Percentiles rank a stretch among this genome's conserved stretches.
phyloP scores from a whole-genome alignment of 192 early-diverging fungal species.

The Linnemannia exigua region DNA sequence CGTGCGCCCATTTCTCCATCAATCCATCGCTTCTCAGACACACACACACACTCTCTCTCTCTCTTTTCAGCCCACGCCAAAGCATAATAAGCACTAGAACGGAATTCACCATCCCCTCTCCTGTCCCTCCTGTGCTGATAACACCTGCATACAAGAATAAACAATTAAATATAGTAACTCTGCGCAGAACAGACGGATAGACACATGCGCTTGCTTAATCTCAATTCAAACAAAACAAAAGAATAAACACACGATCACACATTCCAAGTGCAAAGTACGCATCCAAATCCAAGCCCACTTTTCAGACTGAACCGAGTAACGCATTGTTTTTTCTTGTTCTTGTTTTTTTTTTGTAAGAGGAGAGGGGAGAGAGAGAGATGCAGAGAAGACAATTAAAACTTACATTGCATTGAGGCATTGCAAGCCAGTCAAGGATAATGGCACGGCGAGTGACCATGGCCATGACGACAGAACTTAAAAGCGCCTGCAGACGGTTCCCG shows the following conservation, averaged over 20 bases:
- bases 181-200: not conserved
- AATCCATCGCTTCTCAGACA: too few relatives aligned
- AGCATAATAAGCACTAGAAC: too few relatives aligned
- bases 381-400: slow-evolving; percentile 18
- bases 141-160: not conserved
- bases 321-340: not conserved
- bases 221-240: not conserved
- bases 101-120: not conserved
- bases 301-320: not conserved
- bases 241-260: not conserved
- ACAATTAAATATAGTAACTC: not conserved
- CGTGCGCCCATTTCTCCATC: too few relatives aligned
- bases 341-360: not conserved
- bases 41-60: too few relatives aligned
- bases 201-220: not conserved
- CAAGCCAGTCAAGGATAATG: slow-evolving; percentile 49
- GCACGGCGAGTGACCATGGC: slow-evolving; percentile 47
- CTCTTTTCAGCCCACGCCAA: too few relatives aligned
- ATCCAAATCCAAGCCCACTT: slow-evolving; percentile 4
- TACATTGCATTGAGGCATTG: slow-evolving; percentile 54
- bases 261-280: not conserved
- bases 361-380: not conserved
- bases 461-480: slow-evolving; percentile 46
- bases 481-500: slow-evolving; percentile 45
- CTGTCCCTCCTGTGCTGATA: too few relatives aligned